Conservation (phyloP, 495 filamentous ascomycete genomes). For the Podospora australis region DNA sequence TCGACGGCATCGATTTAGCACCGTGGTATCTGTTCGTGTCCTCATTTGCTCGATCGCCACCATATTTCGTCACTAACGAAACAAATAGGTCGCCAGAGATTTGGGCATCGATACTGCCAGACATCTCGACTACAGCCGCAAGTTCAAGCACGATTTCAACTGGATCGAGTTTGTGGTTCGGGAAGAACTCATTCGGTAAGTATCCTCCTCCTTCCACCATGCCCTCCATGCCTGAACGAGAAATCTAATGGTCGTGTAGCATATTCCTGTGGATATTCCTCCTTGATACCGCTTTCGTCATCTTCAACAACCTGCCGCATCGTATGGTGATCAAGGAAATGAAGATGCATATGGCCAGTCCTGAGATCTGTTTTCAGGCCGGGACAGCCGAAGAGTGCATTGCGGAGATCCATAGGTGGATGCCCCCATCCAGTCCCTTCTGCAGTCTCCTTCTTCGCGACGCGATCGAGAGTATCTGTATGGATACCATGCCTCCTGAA, state of each 20-base stretch:
- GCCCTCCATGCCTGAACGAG: too few species aligned
- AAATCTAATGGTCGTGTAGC: not conserved
- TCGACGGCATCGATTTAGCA: slow-evolving; percentile 25
- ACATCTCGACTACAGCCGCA: slow-evolving; percentile 20
- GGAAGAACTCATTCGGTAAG: slow-evolving; percentile 25
- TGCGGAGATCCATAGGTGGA: slow-evolving; percentile 17
- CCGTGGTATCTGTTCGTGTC: slow-evolving; percentile 21
- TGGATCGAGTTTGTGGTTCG: slow-evolving; percentile 24
- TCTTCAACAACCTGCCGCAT: slow-evolving; percentile 29
- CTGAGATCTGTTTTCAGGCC: slow-evolving; percentile 26
- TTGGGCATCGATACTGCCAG: slow-evolving; percentile 22
- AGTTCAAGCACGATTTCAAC: slow-evolving; percentile 19
- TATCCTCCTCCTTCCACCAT: too few species aligned
- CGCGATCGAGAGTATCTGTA: slow-evolving; percentile 20
- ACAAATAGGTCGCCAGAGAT: slow-evolving; percentile 19
- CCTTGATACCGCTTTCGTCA: slow-evolving; percentile 27
- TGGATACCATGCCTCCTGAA: slow-evolving; percentile 9
- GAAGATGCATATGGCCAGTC: slow-evolving; percentile 27
- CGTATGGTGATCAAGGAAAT: slow-evolving; percentile 32
- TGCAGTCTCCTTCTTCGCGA: slow-evolving; percentile 22
- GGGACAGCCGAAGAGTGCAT: slow-evolving; percentile 19
- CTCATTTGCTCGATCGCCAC: not conserved
- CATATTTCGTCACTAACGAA: not conserved
- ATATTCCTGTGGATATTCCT: slow-evolving; percentile 21
- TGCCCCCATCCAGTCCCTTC: slow-evolving; percentile 19